Percentiles rank a stretch among this genome's conserved stretches.
These are phyloP conservation scores for Ustilago lituana DNA, from an alignment of 1,284 basidiomycete genomes.

Conservation along the genomic window DNA sequence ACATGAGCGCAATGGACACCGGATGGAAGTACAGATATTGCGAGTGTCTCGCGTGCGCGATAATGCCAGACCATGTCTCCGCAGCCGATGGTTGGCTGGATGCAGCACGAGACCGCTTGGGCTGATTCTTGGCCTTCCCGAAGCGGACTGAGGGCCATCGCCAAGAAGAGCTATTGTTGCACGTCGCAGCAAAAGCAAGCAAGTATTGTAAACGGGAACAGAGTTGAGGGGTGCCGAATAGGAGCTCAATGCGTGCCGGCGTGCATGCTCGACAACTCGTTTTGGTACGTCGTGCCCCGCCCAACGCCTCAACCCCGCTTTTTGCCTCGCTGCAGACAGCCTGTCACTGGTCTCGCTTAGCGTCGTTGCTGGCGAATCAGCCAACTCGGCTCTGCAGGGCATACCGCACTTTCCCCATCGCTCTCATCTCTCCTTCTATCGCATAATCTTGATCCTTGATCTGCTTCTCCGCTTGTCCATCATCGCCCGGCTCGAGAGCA, in stretches of 20 bases:
- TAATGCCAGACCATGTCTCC: conserved; percentile 5
- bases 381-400: conserved; percentile 9
- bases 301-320: no score
- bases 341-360: conserved; percentile 25
- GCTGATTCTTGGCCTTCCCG: conserved; percentile 1
- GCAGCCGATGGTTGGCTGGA: not conserved
- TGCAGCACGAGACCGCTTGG: not conserved
- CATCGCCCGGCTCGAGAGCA: not conserved
- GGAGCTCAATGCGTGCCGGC: conserved; percentile 11
- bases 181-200: no score
- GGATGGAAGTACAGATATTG: no score
- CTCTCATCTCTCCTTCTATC: not conserved
- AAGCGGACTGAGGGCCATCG: no score
- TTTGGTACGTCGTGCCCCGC: no score
- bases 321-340: not conserved
- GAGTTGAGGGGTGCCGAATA: conserved; percentile 2
- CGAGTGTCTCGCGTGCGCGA: conserved; percentile 6
- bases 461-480: not conserved
- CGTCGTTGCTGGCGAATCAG: conserved; percentile 2
- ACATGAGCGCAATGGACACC: no score
- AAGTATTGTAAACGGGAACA: no score
- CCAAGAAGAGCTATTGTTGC: no score
- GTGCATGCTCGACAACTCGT: not conserved
- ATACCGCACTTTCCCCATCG: not conserved
- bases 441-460: not conserved